Percentiles rank a stretch among this genome's conserved stretches.
These are phyloP conservation scores for Sisymbrium altissimum DNA, from an alignment of 345 rosid genomes.

Conservation along the genomic window DNA sequence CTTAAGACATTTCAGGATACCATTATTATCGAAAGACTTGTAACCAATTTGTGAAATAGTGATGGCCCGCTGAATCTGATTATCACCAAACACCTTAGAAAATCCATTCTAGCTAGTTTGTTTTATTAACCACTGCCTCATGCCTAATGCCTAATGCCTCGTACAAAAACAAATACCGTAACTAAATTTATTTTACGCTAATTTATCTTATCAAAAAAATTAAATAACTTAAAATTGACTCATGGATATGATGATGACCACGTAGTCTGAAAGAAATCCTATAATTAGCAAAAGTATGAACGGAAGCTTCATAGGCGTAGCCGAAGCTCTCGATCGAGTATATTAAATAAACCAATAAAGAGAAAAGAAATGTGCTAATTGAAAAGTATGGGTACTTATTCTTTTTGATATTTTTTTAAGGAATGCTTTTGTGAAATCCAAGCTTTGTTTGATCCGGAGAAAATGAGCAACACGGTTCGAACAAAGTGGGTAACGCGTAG, in stretches of 20 bases:
- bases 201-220: not conserved
- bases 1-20: not conserved
- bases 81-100: not conserved
- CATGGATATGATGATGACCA: not conserved
- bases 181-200: not conserved
- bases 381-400: not conserved
- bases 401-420: not conserved
- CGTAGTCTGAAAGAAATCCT: not conserved
- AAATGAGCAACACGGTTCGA: constrained; percentile 26
- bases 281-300: not conserved
- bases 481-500: constrained; percentile 18
- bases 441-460: constrained; percentile 20
- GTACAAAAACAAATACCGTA: not conserved
- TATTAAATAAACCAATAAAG: not conserved
- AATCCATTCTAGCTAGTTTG: not conserved
- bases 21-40: not conserved
- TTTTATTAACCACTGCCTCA: not conserved
- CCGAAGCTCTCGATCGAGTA: not conserved
- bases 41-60: not conserved
- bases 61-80: not conserved
- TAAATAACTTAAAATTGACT: not conserved
- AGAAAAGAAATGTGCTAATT: not conserved
- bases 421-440: constrained; percentile 7
- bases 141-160: not conserved
- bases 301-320: not conserved